These are phyloP conservation scores for Truncatella angustata DNA, from an alignment of 2,329 filamentous ascomycete species.

Conservation along the genomic window DNA sequence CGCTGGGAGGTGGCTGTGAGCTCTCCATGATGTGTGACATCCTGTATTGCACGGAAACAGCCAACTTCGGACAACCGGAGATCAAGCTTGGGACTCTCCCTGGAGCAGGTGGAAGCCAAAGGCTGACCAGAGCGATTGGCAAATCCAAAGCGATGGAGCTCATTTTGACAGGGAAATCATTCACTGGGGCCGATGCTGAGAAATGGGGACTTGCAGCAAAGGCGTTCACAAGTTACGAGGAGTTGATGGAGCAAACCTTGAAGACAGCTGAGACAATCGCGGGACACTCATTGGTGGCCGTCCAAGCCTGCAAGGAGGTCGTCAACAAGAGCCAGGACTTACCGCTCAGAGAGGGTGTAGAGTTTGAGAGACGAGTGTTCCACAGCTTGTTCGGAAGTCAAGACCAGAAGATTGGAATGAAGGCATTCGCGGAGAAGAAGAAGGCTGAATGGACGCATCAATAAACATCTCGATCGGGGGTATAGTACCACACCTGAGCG, in stretches of 20 bases:
- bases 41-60: constrained; percentile 80
- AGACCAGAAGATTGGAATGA: constrained; percentile 97
- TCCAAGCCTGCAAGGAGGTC: constrained; percentile 93
- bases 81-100: constrained; percentile 93
- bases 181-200: constrained; percentile 80
- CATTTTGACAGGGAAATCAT: constrained; percentile 81
- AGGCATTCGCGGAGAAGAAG: constrained; percentile 91
- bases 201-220: constrained; percentile 88
- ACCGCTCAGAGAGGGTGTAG: constrained; percentile 81
- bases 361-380: constrained; percentile 92
- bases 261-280: constrained; percentile 89
- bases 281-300: constrained; percentile 78
- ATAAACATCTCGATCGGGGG: constrained; percentile 44
- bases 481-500: no score
- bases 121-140: constrained; percentile 77
- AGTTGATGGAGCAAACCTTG: constrained; percentile 76
- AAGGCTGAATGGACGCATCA: constrained; percentile 88
- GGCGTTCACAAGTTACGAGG: constrained; percentile 76
- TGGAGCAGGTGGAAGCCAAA: constrained; percentile 87
- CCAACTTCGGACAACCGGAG: constrained; percentile 95
- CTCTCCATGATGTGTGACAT: constrained; percentile 97
- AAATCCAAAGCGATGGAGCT: constrained; percentile 90
- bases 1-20: constrained; percentile 93
- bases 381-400: constrained; percentile 89
- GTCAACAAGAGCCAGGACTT: constrained; percentile 98